phyloP scores from a whole-genome alignment of 163 green algal genomes.

The Trebouxiophyceae sp. region DNA sequence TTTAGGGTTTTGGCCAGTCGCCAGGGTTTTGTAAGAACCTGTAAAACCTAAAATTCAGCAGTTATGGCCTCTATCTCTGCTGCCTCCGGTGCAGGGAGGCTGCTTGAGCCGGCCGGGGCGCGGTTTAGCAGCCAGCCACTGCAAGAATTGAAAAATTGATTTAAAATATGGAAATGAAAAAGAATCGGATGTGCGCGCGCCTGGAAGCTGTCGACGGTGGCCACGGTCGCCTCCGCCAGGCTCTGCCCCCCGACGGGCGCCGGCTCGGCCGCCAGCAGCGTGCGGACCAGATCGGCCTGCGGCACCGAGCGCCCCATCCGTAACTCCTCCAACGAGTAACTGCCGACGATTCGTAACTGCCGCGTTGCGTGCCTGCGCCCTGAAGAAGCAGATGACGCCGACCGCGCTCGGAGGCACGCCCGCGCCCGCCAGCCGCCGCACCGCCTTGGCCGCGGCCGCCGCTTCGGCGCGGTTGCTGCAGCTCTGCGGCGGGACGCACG shows the following conservation, averaged over 20 bases:
- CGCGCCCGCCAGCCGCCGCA: background rate
- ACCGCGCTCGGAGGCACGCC: background rate
- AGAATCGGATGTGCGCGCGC: slow-evolving; percentile 15
- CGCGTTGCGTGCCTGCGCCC: too few species aligned
- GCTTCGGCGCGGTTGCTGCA: slow-evolving; percentile 39
- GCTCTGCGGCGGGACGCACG: background rate
- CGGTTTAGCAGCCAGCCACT: too few species aligned
- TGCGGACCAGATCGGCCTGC: background rate
- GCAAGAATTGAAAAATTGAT: too few species aligned
- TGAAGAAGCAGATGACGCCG: slow-evolving; percentile 72
- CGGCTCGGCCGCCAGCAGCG: background rate
- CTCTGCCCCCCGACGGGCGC: slow-evolving; percentile 1
- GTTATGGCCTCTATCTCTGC: too few species aligned
- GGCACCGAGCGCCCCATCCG: background rate
- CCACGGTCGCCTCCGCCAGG: slow-evolving; percentile 23
- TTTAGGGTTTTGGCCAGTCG: too few species aligned
- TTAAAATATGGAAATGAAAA: too few species aligned
- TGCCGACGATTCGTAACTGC: too few species aligned
- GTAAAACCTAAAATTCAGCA: too few species aligned
- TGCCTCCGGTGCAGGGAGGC: too few species aligned
- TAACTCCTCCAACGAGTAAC: too few species aligned
- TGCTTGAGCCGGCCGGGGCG: too few species aligned
- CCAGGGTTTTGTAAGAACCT: too few species aligned
- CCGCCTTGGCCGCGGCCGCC: slow-evolving; percentile 11
- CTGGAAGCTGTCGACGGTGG: slow-evolving; percentile 82